phyloP scores from a whole-genome alignment of 1,284 basidiomycete genomes.

The Leccinum pseudoinsigne region DNA sequence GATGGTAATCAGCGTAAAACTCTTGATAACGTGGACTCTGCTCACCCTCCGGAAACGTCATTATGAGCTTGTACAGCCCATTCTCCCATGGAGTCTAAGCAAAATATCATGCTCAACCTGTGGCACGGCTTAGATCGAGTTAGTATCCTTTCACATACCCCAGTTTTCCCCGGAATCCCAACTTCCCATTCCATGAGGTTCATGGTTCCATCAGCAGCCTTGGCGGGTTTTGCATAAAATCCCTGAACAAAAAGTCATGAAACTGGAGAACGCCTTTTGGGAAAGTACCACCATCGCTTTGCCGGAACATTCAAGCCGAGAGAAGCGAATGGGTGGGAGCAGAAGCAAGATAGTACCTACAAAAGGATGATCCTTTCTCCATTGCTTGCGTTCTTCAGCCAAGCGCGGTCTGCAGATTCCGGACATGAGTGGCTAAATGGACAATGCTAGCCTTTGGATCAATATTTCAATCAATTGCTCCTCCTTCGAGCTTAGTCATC shows the following conservation, averaged over 20 bases:
- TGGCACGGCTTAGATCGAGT: conserved; percentile 18
- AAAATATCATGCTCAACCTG: conserved; percentile 10
- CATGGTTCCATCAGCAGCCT: conserved; percentile 89
- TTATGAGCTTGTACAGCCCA: conserved; percentile 90
- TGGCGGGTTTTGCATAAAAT: conserved; percentile 93
- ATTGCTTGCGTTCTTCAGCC: conserved; percentile 97
- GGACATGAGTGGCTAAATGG: conserved; percentile 50
- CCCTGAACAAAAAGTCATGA: conserved; percentile 57
- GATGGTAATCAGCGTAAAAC: conserved; percentile 6
- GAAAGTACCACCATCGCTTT: conserved; percentile 2
- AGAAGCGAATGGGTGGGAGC: conserved; percentile 5
- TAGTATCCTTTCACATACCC: conserved; percentile 51
- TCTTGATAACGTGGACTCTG: background rate
- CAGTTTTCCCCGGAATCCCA: conserved; percentile 86
- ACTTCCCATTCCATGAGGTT: conserved; percentile 99
- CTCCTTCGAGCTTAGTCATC: conserved; percentile 29
- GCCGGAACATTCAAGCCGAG: background rate
- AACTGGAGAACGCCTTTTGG: conserved; percentile 1
- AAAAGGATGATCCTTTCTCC: conserved; percentile 99
- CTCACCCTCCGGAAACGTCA: conserved; percentile 94
- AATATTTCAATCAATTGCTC: background rate
- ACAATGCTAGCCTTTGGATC: background rate
- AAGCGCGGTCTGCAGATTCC: conserved; percentile 84
- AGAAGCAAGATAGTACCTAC: conserved; percentile 53
- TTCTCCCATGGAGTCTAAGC: conserved; percentile 94